These are phyloP conservation scores for Albugo laibachii DNA, from an alignment of 352 stramenopile species.

Conservation along the genomic window DNA sequence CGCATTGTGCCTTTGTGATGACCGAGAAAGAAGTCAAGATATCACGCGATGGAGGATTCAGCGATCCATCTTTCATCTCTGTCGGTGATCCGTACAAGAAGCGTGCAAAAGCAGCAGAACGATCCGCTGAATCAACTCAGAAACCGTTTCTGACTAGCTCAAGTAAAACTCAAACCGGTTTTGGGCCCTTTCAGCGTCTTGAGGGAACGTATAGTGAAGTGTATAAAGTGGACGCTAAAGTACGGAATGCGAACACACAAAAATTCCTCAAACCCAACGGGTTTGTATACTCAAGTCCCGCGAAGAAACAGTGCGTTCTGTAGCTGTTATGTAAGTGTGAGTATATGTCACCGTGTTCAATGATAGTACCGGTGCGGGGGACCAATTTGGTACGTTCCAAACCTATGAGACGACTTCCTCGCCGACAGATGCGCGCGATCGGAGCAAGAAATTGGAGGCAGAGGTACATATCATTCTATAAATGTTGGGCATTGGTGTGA, in stretches of 20 bases:
- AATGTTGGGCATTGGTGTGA: no score
- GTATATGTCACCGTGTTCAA: not conserved
- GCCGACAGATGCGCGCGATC: no score
- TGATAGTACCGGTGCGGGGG: constrained; percentile 26
- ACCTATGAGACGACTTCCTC: constrained; percentile 11
- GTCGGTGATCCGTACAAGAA: constrained; percentile 38
- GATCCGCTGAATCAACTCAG: constrained; percentile 25
- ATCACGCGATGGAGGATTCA: constrained; percentile 55
- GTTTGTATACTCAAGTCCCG: constrained; percentile 36
- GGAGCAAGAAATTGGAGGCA: constrained; percentile 16
- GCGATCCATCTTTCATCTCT: constrained; percentile 38
- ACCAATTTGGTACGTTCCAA: constrained; percentile 57
- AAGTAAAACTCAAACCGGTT: constrained; percentile 31
- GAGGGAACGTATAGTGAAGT: constrained; percentile 34
- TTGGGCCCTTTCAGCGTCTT: constrained; percentile 28
- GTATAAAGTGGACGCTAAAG: constrained; percentile 49
- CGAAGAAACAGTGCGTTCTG: constrained; percentile 26
- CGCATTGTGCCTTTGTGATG: no score
- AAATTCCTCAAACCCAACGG: constrained; percentile 46
- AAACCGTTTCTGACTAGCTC: constrained; percentile 62
- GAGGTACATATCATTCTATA: not conserved
- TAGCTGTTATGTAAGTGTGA: not conserved
- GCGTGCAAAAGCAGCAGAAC: constrained; percentile 19
- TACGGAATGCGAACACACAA: constrained; percentile 48
- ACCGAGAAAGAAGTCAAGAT: constrained; percentile 9